A percentile compares a stretch with the other conserved stretches of the same genome.
phyloP scores from a whole-genome alignment of 176 grass and related monocot genomes.

The Eremochloa ophiuroides region DNA sequence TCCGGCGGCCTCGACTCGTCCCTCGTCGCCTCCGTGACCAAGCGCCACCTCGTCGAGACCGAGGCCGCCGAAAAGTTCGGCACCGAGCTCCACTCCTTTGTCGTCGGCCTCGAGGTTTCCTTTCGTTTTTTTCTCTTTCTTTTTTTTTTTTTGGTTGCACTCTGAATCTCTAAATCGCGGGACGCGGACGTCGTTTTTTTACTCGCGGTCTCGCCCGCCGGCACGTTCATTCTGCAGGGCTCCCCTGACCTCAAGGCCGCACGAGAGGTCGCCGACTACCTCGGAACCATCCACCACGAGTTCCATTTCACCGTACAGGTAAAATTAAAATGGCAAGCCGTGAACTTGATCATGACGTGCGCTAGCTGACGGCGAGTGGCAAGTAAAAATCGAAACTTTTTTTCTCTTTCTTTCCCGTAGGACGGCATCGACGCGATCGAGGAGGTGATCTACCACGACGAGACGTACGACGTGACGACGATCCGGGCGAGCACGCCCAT shows the following conservation, averaged over 20 bases:
- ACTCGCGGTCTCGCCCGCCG: background rate
- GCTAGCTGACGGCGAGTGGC: background rate
- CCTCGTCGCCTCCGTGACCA: constrained; percentile 75
- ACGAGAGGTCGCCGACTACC: constrained; percentile 71
- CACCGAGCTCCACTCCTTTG: constrained; percentile 88
- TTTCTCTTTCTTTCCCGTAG: constrained; percentile 1
- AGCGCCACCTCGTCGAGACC: constrained; percentile 78
- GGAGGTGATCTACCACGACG: constrained; percentile 92
- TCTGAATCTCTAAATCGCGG: too few relatives aligned
- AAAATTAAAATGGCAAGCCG: too few relatives aligned
- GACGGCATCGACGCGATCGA: constrained; percentile 98
- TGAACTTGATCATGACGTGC: background rate
- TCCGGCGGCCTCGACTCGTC: constrained; percentile 97
- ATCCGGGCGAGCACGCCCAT: constrained; percentile 96
- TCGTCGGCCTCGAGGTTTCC: constrained; percentile 75
- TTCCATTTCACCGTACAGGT: constrained; percentile 97
- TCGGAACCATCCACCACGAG: constrained; percentile 94
- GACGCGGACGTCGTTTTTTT: constrained; percentile 1
- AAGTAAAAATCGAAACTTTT: background rate
- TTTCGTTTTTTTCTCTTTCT: background rate
- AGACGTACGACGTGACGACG: constrained; percentile 93
- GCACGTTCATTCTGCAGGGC: constrained; percentile 41
- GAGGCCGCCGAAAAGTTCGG: constrained; percentile 87
- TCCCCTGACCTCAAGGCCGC: constrained; percentile 90
- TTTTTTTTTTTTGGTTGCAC: too few relatives aligned